phyloP scores from a whole-genome alignment of 495 filamentous ascomycete genomes.

The Cryomyces antarcticus region DNA sequence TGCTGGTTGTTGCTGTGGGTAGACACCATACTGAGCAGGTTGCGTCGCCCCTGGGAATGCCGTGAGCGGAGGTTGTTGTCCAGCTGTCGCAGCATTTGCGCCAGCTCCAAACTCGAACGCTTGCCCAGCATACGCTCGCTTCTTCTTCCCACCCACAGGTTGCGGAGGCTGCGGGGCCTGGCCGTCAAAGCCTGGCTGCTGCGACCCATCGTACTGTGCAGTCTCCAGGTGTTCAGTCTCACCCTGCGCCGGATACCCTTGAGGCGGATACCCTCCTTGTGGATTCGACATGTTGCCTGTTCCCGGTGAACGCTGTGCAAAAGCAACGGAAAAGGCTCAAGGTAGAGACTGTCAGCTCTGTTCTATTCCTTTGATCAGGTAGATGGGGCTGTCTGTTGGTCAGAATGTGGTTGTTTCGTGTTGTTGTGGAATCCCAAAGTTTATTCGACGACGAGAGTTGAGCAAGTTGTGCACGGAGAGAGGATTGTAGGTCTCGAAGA shows the following conservation, averaged over 20 bases:
- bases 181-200: neutral
- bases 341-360: too few species aligned
- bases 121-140: constrained; percentile 79
- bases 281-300: neutral
- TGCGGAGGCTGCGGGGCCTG: constrained; percentile 12
- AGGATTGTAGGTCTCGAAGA: too few species aligned
- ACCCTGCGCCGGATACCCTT: neutral
- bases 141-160: constrained; percentile 44
- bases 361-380: too few species aligned
- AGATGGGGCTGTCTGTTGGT: too few species aligned
- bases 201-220: neutral
- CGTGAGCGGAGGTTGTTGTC: constrained; percentile 20
- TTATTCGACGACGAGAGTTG: too few species aligned
- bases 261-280: neutral
- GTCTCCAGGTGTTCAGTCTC: neutral
- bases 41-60: neutral
- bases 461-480: too few species aligned
- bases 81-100: constrained; percentile 57
- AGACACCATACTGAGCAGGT: neutral
- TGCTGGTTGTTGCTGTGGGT: constrained; percentile 8
- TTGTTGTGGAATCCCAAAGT: too few species aligned
- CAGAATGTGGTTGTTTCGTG: too few species aligned
- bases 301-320: too few species aligned
- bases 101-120: constrained; percentile 86
- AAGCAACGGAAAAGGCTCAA: too few species aligned